Base-by-base conservation (phyloP, 257 asterid genomes). In the Solanum lycopersicoides region DNA sequence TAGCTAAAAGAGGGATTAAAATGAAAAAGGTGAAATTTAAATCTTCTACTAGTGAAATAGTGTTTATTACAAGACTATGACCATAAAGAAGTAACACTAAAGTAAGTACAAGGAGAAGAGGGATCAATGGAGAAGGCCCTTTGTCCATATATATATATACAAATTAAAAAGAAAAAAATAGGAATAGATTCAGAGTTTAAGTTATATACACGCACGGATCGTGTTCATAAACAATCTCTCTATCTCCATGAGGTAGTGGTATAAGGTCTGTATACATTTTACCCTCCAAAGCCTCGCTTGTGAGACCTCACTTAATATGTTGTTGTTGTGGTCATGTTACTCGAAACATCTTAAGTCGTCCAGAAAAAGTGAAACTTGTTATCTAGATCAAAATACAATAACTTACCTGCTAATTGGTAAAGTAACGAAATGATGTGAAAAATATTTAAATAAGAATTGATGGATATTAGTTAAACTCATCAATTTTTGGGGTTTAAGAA, bases 91-190 rank as follows among this genome's bases (percentile, higher is more conserved):
- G 45, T 66, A 84, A 25, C 18, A 73, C 66, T 63, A 84, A 84
- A 20, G 87, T 66, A 65, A 41, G 42, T 41, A 84, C 80, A 63
- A 84, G 56, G 32, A 84, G 87, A 84, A 84, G 87, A 66, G 87
- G 87, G 77, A 84, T 84, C 20, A 84, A 45, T 60, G 87, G 87
- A n/a, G 80, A 84, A 15, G 87, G 87, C 30, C 45, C 87, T 56
- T 18, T 83, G 72, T 56, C 75, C 86, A 83, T 83, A 32, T 59
- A 53, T 83, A 83, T 83, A 32, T 59, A 53, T 83, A 53, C 12
- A 34, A 56, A 83, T 6, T 53, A 53, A 53, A 53, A 75, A 75
- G 34, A n/a, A 71, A 16, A 34, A n/a, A 34, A 34, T 8, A 15
- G 21, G 2, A 71, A 71, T 3, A 16, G 3, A 71, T 71, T 18